Conservation (phyloP, 148 eudicot genomes). For the Polygonum aviculare region DNA sequence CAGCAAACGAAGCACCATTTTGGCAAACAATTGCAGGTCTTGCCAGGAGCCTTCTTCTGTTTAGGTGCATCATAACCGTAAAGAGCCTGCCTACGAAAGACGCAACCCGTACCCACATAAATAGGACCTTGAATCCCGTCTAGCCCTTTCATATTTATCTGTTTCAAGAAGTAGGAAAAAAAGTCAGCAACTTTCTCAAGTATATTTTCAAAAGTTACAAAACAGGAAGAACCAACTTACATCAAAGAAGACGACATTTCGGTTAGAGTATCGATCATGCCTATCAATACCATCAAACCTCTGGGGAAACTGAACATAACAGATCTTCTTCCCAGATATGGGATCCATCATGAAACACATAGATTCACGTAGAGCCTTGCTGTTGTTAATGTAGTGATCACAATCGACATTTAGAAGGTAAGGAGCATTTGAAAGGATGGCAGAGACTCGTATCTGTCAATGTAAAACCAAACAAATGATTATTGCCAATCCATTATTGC, state of each 20-base stretch:
- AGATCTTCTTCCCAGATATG: conserved; percentile 84
- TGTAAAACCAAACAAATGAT: not conserved
- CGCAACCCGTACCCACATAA: conserved; percentile 86
- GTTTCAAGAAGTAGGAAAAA: conserved; percentile 11
- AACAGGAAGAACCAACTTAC: conserved; percentile 32
- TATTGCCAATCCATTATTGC: not conserved
- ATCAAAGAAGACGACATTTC: conserved; percentile 91
- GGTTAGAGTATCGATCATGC: conserved; percentile 89
- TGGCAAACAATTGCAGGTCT: conserved; percentile 84
- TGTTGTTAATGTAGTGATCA: conserved; percentile 93
- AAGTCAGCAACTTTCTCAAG: not conserved
- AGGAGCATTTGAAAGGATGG: conserved; percentile 89
- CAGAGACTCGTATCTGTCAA: conserved; percentile 67
- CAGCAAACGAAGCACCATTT: conserved; percentile 71
- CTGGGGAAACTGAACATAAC: conserved; percentile 94
- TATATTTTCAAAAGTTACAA: not conserved
- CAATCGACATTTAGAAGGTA: conserved; percentile 89
- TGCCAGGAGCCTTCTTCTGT: conserved; percentile 66
- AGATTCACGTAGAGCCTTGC: conserved; percentile 90
- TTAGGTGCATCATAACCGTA: conserved; percentile 83
- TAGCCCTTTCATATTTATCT: conserved; percentile 91
- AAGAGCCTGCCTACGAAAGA: conserved; percentile 81
- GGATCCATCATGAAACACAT: conserved; percentile 99
- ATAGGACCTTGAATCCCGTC: conserved; percentile 97
- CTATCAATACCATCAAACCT: conserved; percentile 94